phyloP scores from a whole-genome alignment of 208 protist genomes.

The Crithidia brevicula region DNA sequence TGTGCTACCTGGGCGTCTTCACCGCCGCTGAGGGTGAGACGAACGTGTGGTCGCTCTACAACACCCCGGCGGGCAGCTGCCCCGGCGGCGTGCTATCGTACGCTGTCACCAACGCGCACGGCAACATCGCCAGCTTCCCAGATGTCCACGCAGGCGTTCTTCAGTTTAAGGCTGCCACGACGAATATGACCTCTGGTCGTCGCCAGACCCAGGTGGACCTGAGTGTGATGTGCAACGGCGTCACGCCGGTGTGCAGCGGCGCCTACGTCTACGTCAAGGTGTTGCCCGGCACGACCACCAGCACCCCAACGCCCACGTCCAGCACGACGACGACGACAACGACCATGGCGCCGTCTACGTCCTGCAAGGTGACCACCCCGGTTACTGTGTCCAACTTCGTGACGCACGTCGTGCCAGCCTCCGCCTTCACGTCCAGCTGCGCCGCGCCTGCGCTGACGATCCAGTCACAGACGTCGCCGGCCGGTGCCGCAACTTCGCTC shows the following conservation, averaged over 20 bases:
- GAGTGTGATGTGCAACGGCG: slow-evolving; percentile 52
- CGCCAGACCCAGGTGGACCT: slow-evolving; percentile 30
- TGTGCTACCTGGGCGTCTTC: slow-evolving; percentile 47
- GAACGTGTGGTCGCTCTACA: slow-evolving; percentile 1
- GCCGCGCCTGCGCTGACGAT: slow-evolving; percentile 8
- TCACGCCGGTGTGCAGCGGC: slow-evolving; percentile 41
- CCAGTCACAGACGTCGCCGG: slow-evolving; percentile 9
- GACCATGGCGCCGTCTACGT: slow-evolving; percentile 7
- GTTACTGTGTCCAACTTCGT: slow-evolving; percentile 21
- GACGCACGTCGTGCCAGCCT: slow-evolving; percentile 4
- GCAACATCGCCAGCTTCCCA: slow-evolving; percentile 39
- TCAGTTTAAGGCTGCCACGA: slow-evolving; percentile 41
- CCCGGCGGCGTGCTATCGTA: slow-evolving; percentile 38
- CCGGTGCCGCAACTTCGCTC: slow-evolving; percentile 5
- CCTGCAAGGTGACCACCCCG: slow-evolving; percentile 28
- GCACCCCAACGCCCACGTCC: slow-evolving; percentile 34
- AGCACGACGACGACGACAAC: slow-evolving; percentile 44
- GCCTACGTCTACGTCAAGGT: slow-evolving; percentile 55
- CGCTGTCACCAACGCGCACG: slow-evolving; percentile 27
- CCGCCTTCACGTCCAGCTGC: slow-evolving; percentile 18
- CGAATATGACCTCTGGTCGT: slow-evolving; percentile 20
- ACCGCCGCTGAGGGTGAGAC: slow-evolving; percentile 34
- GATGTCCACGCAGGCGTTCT: slow-evolving; percentile 25
- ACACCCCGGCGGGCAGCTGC: slow-evolving; percentile 8
- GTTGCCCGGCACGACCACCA: slow-evolving; percentile 19